phyloP scores from a whole-genome alignment of 106 monocot species.

The Allium sativum region DNA sequence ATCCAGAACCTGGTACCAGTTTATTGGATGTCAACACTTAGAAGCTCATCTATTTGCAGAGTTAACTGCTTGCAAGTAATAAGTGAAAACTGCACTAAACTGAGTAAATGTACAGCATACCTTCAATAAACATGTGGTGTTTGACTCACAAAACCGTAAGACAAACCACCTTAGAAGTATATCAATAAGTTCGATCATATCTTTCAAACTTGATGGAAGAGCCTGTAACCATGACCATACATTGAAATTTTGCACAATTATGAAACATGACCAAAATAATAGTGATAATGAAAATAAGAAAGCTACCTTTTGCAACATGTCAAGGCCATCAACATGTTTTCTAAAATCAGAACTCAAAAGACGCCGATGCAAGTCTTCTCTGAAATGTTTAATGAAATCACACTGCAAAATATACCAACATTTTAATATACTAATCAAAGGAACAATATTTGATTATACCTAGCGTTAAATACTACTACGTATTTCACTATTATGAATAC shows the following conservation, averaged over 20 bases:
- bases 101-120: conserved; percentile 15
- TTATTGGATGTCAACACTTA: too few species aligned
- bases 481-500: too few species aligned
- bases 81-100: too few species aligned
- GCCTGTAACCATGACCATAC: conserved; percentile 36
- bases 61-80: too few species aligned
- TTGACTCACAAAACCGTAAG: conserved; percentile 92
- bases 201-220: conserved; percentile 56
- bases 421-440: background rate
- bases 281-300: conserved; percentile 2
- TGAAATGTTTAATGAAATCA: conserved; percentile 74
- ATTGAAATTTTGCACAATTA: background rate
- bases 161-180: conserved; percentile 97
- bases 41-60: too few species aligned
- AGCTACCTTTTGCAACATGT: conserved; percentile 83
- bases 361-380: conserved; percentile 86
- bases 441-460: background rate
- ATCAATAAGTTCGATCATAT: conserved; percentile 92
- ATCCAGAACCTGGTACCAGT: conserved; percentile 58
- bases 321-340: conserved; percentile 98
- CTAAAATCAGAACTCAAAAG: conserved; percentile 87
- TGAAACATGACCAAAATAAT: background rate
- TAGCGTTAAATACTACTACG: background rate
- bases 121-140: conserved; percentile 97
- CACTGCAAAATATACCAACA: conserved; percentile 28